A percentile compares a stretch with the other conserved stretches of the same genome.
These are phyloP conservation scores for Lindgomyces ingoldianus DNA, from an alignment of 495 filamentous ascomycete genomes.

Conservation along the genomic window DNA sequence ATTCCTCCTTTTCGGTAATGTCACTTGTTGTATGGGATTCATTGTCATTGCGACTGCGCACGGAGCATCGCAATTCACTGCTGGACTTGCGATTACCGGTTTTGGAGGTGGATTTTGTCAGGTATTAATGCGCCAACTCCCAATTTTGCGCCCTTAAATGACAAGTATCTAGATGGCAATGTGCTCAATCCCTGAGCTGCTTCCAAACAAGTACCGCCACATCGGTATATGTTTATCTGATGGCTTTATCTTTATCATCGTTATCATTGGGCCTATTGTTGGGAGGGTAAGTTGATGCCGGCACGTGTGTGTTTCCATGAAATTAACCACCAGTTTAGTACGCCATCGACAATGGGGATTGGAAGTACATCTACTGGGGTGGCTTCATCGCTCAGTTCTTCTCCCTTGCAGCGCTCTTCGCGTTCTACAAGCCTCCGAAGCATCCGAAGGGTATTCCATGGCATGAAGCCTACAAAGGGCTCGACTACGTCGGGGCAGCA, in stretches of 20 bases:
- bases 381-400: slow-evolving; percentile 36
- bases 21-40: slow-evolving; percentile 34
- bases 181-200: slow-evolving; percentile 35
- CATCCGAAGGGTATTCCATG: slow-evolving; percentile 42
- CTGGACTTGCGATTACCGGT: slow-evolving; percentile 37
- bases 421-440: slow-evolving; percentile 39
- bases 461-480: slow-evolving; percentile 36
- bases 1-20: slow-evolving; percentile 37
- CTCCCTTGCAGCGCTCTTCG: slow-evolving; percentile 27
- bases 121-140: slow-evolving; percentile 35
- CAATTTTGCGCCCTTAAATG: slow-evolving; percentile 25
- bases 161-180: slow-evolving; percentile 29
- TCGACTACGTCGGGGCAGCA: slow-evolving; percentile 43
- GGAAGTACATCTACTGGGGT: slow-evolving; percentile 38
- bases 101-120: slow-evolving; percentile 41
- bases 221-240: slow-evolving; percentile 35
- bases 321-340: neutral
- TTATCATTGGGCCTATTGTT: slow-evolving; percentile 35
- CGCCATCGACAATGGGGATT: slow-evolving; percentile 30
- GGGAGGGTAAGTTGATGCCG: slow-evolving; percentile 19
- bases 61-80: slow-evolving; percentile 32
- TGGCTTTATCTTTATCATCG: slow-evolving; percentile 34
- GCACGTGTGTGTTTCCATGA: neutral
- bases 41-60: slow-evolving; percentile 34
- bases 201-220: slow-evolving; percentile 37